phyloP scores from a whole-genome alignment of 2,329 filamentous ascomycete genomes.

The Colletotrichum paranaense region DNA sequence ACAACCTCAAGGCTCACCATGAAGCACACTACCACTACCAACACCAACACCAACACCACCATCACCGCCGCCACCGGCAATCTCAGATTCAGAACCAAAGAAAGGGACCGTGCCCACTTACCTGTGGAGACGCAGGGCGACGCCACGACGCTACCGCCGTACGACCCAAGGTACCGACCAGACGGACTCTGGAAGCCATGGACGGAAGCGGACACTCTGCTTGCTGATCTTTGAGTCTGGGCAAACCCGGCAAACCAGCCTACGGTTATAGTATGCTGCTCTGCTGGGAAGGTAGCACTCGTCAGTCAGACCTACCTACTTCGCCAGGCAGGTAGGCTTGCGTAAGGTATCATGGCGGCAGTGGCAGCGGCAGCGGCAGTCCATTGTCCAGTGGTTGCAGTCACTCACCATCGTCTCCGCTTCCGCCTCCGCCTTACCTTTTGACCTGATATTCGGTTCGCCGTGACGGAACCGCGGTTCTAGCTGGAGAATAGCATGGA shows the following conservation, averaged over 20 bases:
- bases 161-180: slow-evolving; percentile 40
- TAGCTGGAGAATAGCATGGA: background rate
- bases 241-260: too few species aligned
- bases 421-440: background rate
- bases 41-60: background rate
- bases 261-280: too few species aligned
- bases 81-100: slow-evolving; percentile 1
- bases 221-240: slow-evolving; percentile 31
- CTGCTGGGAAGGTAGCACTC: background rate
- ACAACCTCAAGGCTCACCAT: background rate
- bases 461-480: too few species aligned
- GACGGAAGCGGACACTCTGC: slow-evolving; percentile 33
- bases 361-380: background rate
- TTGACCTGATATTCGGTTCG: background rate
- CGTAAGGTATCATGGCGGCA: background rate
- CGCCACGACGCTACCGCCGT: slow-evolving; percentile 36
- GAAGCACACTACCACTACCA: background rate
- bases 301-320: background rate
- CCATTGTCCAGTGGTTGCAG: background rate
- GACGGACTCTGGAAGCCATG: slow-evolving; percentile 36
- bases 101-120: slow-evolving; percentile 39
- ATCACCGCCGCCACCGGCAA: background rate
- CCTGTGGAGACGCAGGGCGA: slow-evolving; percentile 38
- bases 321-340: background rate
- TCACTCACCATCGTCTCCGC: background rate